Conservation (phyloP, 2,329 filamentous ascomycete genomes). For the Botrytis aclada region DNA sequence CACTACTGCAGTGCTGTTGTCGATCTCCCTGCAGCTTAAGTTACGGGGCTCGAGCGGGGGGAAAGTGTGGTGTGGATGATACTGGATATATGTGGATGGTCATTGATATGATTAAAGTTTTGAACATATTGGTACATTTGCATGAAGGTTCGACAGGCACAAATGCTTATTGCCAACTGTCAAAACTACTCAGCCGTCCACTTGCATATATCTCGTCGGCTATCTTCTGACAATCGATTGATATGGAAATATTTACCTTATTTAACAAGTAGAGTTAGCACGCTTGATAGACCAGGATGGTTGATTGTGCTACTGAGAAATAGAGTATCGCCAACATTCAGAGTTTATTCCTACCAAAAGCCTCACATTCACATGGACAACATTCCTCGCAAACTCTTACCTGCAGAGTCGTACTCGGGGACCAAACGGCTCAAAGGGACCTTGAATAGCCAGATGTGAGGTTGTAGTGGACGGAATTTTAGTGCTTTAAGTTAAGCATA, state of each 20-base stretch:
- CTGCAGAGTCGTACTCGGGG: neutral
- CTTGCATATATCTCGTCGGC: conserved; percentile 7
- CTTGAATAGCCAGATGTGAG: neutral
- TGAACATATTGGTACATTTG: neutral
- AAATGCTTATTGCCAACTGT: conserved; percentile 7
- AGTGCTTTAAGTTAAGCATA: neutral
- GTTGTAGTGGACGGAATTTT: neutral
- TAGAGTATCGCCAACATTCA: neutral
- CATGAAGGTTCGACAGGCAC: neutral
- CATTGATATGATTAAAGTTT: neutral
- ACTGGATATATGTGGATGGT: neutral
- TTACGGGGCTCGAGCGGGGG: neutral
- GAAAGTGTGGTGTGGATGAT: neutral
- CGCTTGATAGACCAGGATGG: neutral
- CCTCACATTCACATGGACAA: neutral
- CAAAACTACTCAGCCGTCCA: neutral
- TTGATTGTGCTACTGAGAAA: neutral
- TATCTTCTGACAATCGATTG: conserved; percentile 5
- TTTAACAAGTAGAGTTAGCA: neutral
- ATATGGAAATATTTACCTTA: neutral
- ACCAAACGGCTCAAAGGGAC: neutral
- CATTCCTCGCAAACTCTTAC: neutral
- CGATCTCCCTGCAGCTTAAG: conserved; percentile 2
- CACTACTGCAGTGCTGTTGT: conserved; percentile 7
- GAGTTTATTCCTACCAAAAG: neutral